phyloP scores from a whole-genome alignment of 2,329 filamentous ascomycete species.

The Aspergillus neoniger region DNA sequence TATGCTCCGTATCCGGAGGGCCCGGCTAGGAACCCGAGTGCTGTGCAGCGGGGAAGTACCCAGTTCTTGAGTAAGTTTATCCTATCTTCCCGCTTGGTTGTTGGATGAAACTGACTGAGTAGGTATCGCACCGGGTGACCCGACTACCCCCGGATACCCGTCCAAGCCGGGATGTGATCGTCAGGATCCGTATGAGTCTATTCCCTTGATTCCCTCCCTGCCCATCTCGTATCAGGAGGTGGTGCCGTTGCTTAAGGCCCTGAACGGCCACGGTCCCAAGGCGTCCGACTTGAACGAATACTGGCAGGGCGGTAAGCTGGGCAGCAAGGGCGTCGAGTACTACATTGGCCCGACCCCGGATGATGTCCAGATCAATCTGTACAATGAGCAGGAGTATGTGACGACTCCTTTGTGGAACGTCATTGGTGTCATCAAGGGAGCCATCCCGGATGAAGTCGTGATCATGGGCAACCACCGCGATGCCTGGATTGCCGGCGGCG shows the following conservation, averaged over 20 bases:
- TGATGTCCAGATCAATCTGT: constrained; percentile 68
- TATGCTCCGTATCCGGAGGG: constrained; percentile 78
- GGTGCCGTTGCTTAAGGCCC: constrained; percentile 79
- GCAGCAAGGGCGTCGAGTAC: constrained; percentile 80
- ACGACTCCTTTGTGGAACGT: constrained; percentile 87
- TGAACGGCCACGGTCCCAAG: constrained; percentile 85
- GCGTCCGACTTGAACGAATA: constrained; percentile 70
- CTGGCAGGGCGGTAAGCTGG: constrained; percentile 74
- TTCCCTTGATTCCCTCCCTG: constrained; percentile 83
- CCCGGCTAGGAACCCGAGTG: constrained; percentile 82
- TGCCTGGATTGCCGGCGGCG: constrained; percentile 85
- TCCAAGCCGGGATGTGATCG: constrained; percentile 87
- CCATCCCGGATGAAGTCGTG: constrained; percentile 79
- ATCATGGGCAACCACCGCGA: constrained; percentile 91
- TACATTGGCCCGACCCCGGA: constrained; percentile 81
- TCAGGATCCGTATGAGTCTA: constrained; percentile 67
- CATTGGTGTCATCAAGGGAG: constrained; percentile 88
- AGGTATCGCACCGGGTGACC: constrained; percentile 68
- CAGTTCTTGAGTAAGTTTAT: constrained; percentile 71
- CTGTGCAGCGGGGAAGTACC: constrained; percentile 84
- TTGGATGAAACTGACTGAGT: not conserved
- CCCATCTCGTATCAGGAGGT: constrained; percentile 89
- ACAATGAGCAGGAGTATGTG: constrained; percentile 79
- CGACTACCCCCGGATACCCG: constrained; percentile 90
- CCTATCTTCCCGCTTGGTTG: not conserved